Evolutionary conservation across 2,329 filamentous ascomycete genomes (phyloP).

Genomic region (Phialemonium atrogriseum): DNA sequence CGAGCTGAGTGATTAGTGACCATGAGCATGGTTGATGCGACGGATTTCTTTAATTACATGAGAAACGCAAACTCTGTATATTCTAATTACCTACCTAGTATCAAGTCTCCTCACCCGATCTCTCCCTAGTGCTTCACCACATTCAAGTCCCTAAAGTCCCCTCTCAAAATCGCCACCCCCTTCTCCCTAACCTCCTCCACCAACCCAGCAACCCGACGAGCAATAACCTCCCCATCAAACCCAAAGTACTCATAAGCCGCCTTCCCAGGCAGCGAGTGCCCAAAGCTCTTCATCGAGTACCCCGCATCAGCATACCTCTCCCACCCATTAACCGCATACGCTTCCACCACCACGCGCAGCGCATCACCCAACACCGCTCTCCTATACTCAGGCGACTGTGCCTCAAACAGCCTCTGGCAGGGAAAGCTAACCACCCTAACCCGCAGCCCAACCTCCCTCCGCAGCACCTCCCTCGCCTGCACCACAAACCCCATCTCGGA

Average conservation of each 20-base stretch:
- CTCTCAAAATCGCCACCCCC: too few species aligned
- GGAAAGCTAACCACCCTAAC: conserved; percentile 28
- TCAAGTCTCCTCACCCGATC: too few species aligned
- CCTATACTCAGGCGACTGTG: conserved; percentile 23
- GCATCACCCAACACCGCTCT: conserved; percentile 28
- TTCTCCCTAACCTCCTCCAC: too few species aligned
- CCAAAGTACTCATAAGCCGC: conserved; percentile 45
- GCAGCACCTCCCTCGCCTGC: conserved; percentile 27
- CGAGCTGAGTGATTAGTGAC: too few species aligned
- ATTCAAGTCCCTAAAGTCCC: too few species aligned
- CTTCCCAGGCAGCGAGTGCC: conserved; percentile 39
- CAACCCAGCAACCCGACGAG: too few species aligned
- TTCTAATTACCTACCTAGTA: too few species aligned
- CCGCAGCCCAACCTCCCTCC: conserved; percentile 17
- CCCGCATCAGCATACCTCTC: conserved; percentile 47
- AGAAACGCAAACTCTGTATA: too few species aligned
- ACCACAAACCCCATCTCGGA: conserved; percentile 33
- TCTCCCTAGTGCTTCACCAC: too few species aligned
- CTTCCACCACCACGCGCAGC: conserved; percentile 39
- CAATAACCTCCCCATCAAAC: too few species aligned
- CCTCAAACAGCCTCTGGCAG: conserved; percentile 26
- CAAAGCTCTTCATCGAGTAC: conserved; percentile 38
- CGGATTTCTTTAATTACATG: too few species aligned
- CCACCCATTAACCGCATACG: conserved; percentile 44
- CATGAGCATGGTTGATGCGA: too few species aligned